Evolutionary conservation across 768 basidiomycete species (phyloP).

Genomic region (Boletus tomentosulus): DNA sequence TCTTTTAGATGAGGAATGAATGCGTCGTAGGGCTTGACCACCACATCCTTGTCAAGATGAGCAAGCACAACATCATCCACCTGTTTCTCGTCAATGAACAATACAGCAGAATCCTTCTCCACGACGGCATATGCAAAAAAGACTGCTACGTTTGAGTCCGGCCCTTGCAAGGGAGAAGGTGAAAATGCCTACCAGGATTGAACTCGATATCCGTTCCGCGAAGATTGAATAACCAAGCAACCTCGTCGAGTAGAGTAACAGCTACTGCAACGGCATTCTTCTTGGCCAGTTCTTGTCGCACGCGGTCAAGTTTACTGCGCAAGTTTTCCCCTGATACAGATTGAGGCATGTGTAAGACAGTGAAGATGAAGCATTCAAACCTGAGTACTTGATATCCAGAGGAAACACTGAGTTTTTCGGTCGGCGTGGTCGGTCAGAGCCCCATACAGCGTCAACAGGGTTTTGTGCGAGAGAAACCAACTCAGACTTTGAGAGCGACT

Average conservation of each 20-base stretch:
- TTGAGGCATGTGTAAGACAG: background rate
- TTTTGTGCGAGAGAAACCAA: conserved; percentile 69
- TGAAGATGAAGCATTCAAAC: conserved; percentile 28
- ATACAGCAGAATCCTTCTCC: conserved; percentile 47
- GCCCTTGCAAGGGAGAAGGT: background rate
- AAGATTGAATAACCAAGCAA: conserved; percentile 92
- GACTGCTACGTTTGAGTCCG: conserved; percentile 39
- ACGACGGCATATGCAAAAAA: conserved; percentile 92
- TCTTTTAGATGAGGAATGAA: conserved; percentile 63
- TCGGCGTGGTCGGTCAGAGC: conserved; percentile 55
- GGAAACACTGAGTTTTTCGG: conserved; percentile 65
- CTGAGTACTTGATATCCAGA: conserved; percentile 73
- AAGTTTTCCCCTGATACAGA: conserved; percentile 49
- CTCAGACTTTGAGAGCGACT: conserved; percentile 55
- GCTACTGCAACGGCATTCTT: conserved; percentile 58
- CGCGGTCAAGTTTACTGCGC: conserved; percentile 58
- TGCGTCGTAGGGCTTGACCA: conserved; percentile 63
- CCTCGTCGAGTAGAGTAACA: conserved; percentile 88
- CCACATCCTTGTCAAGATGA: conserved; percentile 56
- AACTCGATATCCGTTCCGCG: conserved; percentile 89
- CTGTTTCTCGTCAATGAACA: conserved; percentile 65
- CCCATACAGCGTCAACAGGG: conserved; percentile 80
- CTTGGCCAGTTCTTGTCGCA: conserved; percentile 65
- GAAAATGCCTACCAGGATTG: conserved; percentile 56
- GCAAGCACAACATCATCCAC: conserved; percentile 37